Evolutionary conservation across 495 filamentous ascomycete species (phyloP).

Genomic region (Hypoxylon trugodes): DNA sequence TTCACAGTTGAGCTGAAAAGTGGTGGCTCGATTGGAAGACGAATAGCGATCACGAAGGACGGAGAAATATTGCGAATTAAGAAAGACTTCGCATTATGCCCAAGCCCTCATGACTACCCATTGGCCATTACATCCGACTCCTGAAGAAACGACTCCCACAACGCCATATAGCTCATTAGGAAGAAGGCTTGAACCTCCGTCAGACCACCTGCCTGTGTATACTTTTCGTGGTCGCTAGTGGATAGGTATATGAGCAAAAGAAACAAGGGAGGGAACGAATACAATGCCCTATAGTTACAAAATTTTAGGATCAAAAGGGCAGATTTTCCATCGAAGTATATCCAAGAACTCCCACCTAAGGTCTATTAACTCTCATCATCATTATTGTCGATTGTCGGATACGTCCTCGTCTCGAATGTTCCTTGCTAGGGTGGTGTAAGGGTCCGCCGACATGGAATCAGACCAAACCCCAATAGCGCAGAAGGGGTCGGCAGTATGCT

Average conservation of each 20-base stretch:
- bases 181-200: background rate
- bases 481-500: slow-evolving; percentile 10
- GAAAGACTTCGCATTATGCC: background rate
- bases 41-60: background rate
- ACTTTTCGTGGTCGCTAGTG: background rate
- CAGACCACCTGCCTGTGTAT: slow-evolving; percentile 16
- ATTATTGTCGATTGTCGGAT: background rate
- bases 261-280: background rate
- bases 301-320: background rate
- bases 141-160: slow-evolving; percentile 3
- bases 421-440: background rate
- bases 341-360: slow-evolving; percentile 1
- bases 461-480: slow-evolving; percentile 11
- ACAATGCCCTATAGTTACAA: background rate
- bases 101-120: background rate
- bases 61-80: background rate
- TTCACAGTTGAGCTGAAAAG: background rate
- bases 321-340: background rate
- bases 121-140: slow-evolving; percentile 3
- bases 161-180: background rate
- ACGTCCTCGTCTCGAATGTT: slow-evolving; percentile 27
- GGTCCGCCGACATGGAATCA: slow-evolving; percentile 13
- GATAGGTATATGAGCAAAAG: background rate
- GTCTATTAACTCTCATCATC: background rate
- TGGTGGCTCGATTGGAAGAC: background rate